Base-by-base conservation (phyloP, 192 early-diverging fungal genomes). In the Umbelopsis sp. region DNA sequence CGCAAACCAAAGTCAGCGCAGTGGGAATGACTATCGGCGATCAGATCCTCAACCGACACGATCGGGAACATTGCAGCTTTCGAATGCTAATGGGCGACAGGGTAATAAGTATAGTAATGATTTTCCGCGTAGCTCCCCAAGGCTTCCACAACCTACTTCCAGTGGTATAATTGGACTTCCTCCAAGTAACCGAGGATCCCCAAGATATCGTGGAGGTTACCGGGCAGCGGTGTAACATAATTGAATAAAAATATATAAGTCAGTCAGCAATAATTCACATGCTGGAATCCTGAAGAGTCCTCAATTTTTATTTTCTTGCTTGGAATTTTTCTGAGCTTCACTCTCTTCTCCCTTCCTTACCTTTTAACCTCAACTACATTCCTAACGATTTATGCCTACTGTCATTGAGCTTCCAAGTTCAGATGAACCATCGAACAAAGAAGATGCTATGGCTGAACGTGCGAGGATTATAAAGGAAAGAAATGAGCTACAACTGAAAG, bases 201-300 rank as follows among this genome's bases (percentile, higher is more conserved):
- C 56, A 29, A 29, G 56, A 16, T 62, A 62, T 31, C 56, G 31
- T 34, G 56, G 56, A 34, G 56, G 56, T 20, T 62, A 62, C 31
- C 26, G 56, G 26, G 56, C 56, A 7, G 29, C 29, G 20, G 56
- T 62, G 56, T 62, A 62, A 62, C 56, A 34, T 32, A n/a, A n/a
- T 62, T 11, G 56, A 62, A 11, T 11, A 41, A 41, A 20, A 62
- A 29, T 4, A 62, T 59, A 34, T 20, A 21, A n/a, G 25, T 34
- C 56, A 62, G 56, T 62, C 56, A 62, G 56, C 56, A 62, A 62
- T 11, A 41, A n/a, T 62, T 62, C 56, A 62, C 56, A 62, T 62
- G 56, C 26, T 17, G 12, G 4, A 20, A 62, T n/a, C n/a, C n/a
- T n/a, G 12, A 24, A 25, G 12, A 8, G 52, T 54, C 21, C 25